A percentile compares a stretch with the other conserved stretches of the same genome.
Conservation (phyloP, 192 early-diverging fungal species). For the Coemansia sp. region DNA sequence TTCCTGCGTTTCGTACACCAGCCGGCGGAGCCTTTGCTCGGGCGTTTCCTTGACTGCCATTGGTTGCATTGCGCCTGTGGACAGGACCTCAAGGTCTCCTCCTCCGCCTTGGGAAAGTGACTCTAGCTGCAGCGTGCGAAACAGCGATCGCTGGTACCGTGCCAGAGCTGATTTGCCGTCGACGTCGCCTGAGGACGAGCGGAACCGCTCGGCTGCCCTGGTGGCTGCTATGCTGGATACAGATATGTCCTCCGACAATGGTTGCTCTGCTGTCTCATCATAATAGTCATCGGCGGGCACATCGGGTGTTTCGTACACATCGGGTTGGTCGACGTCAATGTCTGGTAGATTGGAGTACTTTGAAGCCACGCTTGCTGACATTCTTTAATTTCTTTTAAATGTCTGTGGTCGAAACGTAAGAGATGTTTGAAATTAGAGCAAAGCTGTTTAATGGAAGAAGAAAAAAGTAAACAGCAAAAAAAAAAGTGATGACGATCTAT, state of each 20-base stretch:
- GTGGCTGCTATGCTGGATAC: background rate
- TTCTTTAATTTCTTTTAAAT: background rate
- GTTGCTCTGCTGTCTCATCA: conserved; percentile 13
- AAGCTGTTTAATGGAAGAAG: background rate
- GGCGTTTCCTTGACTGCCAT: conserved; percentile 64
- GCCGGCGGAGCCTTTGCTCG: conserved; percentile 71
- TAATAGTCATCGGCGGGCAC: background rate
- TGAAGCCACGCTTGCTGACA: conserved; percentile 42
- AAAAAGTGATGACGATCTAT: background rate
- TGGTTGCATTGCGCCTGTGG: background rate
- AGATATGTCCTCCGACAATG: conserved; percentile 30
- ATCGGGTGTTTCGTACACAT: conserved; percentile 87
- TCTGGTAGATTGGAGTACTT: conserved; percentile 62
- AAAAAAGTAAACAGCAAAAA: background rate
- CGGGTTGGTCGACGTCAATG: conserved; percentile 67
- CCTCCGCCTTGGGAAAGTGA: conserved; percentile 5
- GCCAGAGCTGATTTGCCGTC: conserved; percentile 20
- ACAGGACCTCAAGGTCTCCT: background rate
- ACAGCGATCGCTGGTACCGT: conserved; percentile 41
- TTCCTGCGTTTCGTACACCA: conserved; percentile 83
- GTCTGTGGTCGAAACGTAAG: background rate
- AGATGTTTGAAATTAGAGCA: background rate
- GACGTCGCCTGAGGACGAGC: conserved; percentile 20
- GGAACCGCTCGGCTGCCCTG: conserved; percentile 36
- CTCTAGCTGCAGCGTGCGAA: conserved; percentile 44